These are phyloP conservation scores for Geotrichum phurueaensis DNA, from an alignment of 1,139 yeast species.

Conservation along the genomic window DNA sequence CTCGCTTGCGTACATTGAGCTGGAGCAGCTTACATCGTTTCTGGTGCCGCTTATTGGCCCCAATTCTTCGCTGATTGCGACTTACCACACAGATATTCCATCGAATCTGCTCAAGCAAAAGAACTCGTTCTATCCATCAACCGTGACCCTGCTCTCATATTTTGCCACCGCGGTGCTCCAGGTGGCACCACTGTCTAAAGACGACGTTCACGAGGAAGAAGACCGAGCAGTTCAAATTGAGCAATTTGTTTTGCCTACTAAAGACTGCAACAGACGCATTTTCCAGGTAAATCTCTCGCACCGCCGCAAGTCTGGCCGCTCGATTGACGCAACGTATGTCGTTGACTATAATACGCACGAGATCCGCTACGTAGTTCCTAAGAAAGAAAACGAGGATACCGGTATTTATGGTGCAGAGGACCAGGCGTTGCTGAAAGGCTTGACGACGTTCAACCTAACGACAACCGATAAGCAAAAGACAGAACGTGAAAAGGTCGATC, in stretches of 20 bases:
- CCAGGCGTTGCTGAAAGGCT: conserved; percentile 49
- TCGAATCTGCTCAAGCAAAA: conserved; percentile 8
- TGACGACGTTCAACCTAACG: conserved; percentile 81
- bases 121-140: conserved; percentile 46
- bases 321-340: conserved; percentile 50
- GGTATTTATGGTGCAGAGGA: conserved; percentile 21
- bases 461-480: conserved; percentile 67
- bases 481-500: conserved; percentile 78
- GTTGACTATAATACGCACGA: conserved; percentile 50
- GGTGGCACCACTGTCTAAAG: conserved; percentile 40
- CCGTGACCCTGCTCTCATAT: conserved; percentile 48
- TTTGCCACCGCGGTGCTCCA: conserved; percentile 70
- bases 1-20: conserved; percentile 55
- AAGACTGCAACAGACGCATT: conserved; percentile 41
- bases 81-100: conserved; percentile 42
- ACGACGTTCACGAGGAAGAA: conserved; percentile 42
- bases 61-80: conserved; percentile 49
- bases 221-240: conserved; percentile 41
- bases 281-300: conserved; percentile 54
- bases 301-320: conserved; percentile 79
- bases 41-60: conserved; percentile 54
- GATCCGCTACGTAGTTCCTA: conserved; percentile 40
- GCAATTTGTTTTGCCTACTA: conserved; percentile 46
- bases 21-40: conserved; percentile 46
- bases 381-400: conserved; percentile 32